Base-by-base conservation (phyloP, 2,329 filamentous ascomycete genomes). In the Alternaria longipes region DNA sequence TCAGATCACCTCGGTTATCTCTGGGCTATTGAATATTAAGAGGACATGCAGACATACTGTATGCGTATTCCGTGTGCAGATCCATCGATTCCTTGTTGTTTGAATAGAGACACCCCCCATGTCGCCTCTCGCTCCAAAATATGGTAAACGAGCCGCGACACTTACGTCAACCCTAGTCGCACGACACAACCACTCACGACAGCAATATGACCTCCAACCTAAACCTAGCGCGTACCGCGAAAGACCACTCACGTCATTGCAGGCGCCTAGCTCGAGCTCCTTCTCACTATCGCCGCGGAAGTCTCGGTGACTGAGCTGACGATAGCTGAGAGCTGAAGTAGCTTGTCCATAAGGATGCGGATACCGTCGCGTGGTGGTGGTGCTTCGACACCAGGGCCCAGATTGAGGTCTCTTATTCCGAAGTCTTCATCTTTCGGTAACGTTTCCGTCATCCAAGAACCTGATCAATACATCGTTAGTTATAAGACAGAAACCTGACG, bases 241-340 rank as follows among this genome's bases (percentile, higher is more conserved):
- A 20, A 24, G 41, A 26, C 18, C 12, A 22, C 56, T 26, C 7
- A 41, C 51, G 30, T 45, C 46, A 26, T 41, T 45, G 50, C 14
- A 36, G 32, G 32, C 50, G 42, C 34, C 28, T 36, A 49, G 47
- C 49, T 36, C 44, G 32, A 26, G 45, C 52, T 32, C 16, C 6
- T 28, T 30, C 38, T 5, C 32, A 6, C 32, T 14, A 6, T 36
- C 32, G 32, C 61, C 68, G 58, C 63, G 54, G 56, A 32, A 45
- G 66, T 62, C 52, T 69, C 74, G 24, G 52, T 60, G 16, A 64
- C 59, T 9, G 65, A 64, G 30, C 60, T 72, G 52, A 75, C 67
- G 8, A 75, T 53, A 18, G 60, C 59, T 1, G 75, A 78, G 7
- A 78, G 61, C 51, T 67, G 57, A 63, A 77, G 66, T 22, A 78